A percentile compares a stretch with the other conserved stretches of the same genome.
phyloP scores from a whole-genome alignment of 1,284 basidiomycete species.

The Cutaneotrichosporon spelunceum region DNA sequence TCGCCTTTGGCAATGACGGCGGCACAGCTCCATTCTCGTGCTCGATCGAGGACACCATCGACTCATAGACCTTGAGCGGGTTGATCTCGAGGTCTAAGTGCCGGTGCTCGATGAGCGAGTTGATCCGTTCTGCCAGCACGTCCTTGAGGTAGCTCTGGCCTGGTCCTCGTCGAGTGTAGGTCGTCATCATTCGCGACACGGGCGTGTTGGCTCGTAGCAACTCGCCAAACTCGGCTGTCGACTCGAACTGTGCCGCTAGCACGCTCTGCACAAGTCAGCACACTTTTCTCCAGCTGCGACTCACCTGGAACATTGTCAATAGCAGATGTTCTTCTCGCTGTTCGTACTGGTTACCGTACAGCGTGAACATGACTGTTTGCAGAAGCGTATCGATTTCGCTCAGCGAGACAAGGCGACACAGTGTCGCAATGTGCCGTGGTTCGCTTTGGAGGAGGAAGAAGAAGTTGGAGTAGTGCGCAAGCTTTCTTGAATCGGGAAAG shows the following conservation, averaged over 20 bases:
- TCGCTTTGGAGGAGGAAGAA: constrained; percentile 98
- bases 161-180: constrained; percentile 94
- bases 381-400: constrained; percentile 97
- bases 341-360: constrained; percentile 99
- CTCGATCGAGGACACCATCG: constrained; percentile 97
- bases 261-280: constrained; percentile 67
- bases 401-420: constrained; percentile 94
- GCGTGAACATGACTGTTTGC: constrained; percentile 99
- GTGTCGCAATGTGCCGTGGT: constrained; percentile 89
- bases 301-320: constrained; percentile 88
- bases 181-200: constrained; percentile 99
- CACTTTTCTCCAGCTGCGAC: constrained; percentile 17
- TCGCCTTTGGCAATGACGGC: constrained; percentile 82
- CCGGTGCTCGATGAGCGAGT: constrained; percentile 96
- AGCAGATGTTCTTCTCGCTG: constrained; percentile 96
- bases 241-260: constrained; percentile 96
- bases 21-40: constrained; percentile 91
- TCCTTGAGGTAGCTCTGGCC: constrained; percentile 97
- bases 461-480: constrained; percentile 91
- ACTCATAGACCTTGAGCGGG: constrained; percentile 96
- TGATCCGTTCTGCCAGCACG: constrained; percentile 94
- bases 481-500: constrained; percentile 87
- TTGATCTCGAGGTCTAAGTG: constrained; percentile 98
- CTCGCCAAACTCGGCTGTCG: constrained; percentile 94
- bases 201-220: constrained; percentile 96